These are phyloP conservation scores for Camellia sinensis DNA, from an alignment of 148 eudicot genomes.

Conservation along the genomic window DNA sequence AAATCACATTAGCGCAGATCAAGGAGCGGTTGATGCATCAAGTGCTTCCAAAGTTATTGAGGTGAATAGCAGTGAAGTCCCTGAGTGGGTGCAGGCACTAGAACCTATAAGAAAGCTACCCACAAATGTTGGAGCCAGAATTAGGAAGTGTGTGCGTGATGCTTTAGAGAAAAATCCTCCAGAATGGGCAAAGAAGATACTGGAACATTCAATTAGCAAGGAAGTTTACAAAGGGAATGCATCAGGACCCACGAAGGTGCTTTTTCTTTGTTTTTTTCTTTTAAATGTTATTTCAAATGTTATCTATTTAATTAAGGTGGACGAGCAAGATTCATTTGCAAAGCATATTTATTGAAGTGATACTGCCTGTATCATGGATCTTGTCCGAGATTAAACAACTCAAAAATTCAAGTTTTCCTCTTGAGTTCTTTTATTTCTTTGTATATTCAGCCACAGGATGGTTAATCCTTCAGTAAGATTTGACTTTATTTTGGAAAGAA, in stretches of 20 bases:
- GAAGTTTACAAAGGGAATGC: conserved; percentile 71
- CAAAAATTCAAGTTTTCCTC: no score
- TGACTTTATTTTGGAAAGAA: no score
- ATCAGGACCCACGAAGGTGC: conserved; percentile 69
- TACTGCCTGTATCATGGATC: no score
- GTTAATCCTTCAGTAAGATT: no score
- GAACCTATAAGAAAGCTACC: conserved; percentile 56
- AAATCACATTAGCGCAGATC: conserved; percentile 23
- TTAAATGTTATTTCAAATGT: neutral
- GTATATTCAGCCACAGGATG: no score
- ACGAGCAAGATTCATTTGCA: neutral
- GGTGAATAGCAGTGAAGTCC: conserved; percentile 24
- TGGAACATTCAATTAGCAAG: conserved; percentile 56
- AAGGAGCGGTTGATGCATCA: conserved; percentile 27
- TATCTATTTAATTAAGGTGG: neutral
- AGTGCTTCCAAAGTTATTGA: conserved; percentile 22
- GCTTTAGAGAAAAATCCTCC: conserved; percentile 50
- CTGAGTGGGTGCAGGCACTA: conserved; percentile 52
- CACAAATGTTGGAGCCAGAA: conserved; percentile 62
- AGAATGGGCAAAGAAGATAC: conserved; percentile 50
- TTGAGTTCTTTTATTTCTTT: no score
- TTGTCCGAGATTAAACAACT: no score
- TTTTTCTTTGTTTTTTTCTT: neutral
- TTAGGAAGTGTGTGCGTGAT: conserved; percentile 40
- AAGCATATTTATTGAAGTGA: neutral